Conservation (phyloP, 164 flowering plant genomes). For the grape (Vitis vinifera) region DNA sequence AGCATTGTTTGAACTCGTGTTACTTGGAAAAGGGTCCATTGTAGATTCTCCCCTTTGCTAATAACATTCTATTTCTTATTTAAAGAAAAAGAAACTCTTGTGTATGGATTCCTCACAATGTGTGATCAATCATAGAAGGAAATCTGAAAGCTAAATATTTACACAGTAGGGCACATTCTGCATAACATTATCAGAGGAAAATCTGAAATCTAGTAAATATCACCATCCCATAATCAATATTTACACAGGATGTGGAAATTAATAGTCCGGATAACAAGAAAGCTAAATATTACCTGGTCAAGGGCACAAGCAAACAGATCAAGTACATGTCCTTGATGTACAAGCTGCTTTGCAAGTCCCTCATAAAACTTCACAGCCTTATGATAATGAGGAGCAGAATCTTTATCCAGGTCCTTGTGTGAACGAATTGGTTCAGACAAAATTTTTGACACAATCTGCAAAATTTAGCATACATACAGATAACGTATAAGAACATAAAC, state of each 20-base stretch:
- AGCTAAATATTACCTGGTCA: slow-evolving; percentile 69
- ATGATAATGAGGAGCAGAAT: slow-evolving; percentile 79
- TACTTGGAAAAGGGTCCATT: not conserved
- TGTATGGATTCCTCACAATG: not conserved
- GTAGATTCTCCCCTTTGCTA: not conserved
- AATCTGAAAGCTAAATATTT: no score
- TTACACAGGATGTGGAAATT: no score
- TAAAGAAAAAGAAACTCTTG: not conserved
- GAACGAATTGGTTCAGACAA: slow-evolving; percentile 94
- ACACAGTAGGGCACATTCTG: not conserved
- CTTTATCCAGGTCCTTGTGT: slow-evolving; percentile 96
- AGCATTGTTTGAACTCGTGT: no score
- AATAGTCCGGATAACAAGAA: not conserved
- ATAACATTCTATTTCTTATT: not conserved
- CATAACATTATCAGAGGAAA: not conserved
- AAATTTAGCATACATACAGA: not conserved
- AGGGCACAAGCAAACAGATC: slow-evolving; percentile 96
- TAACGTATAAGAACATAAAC: slow-evolving; percentile 3
- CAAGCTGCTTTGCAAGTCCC: slow-evolving; percentile 89
- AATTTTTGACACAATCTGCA: slow-evolving; percentile 86
- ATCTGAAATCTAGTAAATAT: no score
- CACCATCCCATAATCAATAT: no score
- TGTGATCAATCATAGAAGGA: not conserved
- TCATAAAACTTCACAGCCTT: slow-evolving; percentile 92
- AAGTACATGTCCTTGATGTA: slow-evolving; percentile 91